These are phyloP conservation scores for Euptelea pleiosperma DNA, from an alignment of 164 flowering plant species.

Conservation along the genomic window DNA sequence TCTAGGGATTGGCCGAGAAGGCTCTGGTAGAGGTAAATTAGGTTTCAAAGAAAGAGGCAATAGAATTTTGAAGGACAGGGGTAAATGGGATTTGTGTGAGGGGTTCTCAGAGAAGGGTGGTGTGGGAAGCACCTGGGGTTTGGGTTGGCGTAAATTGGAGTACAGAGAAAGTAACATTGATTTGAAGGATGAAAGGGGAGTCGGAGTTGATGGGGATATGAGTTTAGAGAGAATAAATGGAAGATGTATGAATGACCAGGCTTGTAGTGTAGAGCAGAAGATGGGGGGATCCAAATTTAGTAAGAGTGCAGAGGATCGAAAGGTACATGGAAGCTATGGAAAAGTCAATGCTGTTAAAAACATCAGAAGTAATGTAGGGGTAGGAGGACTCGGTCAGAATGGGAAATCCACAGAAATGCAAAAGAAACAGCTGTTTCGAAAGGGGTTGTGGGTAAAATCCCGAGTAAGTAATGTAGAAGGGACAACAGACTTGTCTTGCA, in stretches of 20 bases:
- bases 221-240: conserved; percentile 5
- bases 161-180: conserved; percentile 5
- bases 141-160: conserved; percentile 6
- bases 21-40: conserved; percentile 4
- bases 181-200: neutral
- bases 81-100: neutral
- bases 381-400: conserved; percentile 1
- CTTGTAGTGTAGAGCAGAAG: neutral
- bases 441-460: conserved; percentile 1
- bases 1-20: neutral
- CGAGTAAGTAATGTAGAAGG: neutral
- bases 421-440: conserved; percentile 8
- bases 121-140: neutral
- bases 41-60: conserved; percentile 11
- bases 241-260: conserved; percentile 5
- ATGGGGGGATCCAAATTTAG: neutral
- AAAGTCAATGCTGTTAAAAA: conserved; percentile 2
- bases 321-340: neutral
- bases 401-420: neutral
- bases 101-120: neutral
- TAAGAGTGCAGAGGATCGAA: neutral
- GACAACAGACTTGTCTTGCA: neutral
- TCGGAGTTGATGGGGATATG: neutral
- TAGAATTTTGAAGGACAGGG: neutral
- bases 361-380: conserved; percentile 4